phyloP scores from a whole-genome alignment of 148 eudicot species.

The Amaranthus palmeri region DNA sequence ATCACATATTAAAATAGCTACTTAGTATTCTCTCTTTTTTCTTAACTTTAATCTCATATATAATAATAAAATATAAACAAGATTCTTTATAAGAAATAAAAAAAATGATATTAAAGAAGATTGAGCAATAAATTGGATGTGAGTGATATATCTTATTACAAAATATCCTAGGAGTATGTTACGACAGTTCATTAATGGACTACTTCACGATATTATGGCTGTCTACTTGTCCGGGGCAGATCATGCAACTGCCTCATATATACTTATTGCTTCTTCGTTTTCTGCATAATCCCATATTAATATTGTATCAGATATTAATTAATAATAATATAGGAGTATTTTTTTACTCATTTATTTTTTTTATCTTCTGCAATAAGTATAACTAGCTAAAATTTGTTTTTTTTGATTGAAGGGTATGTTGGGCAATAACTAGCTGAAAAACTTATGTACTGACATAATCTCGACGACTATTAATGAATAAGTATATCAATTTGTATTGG shows the following conservation, averaged over 20 bases:
- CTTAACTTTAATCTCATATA: no score
- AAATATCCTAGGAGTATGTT: slow-evolving; percentile 15
- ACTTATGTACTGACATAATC: background rate
- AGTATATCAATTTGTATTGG: background rate
- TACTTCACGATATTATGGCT: background rate
- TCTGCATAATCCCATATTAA: background rate
- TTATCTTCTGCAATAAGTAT: no score
- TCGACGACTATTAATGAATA: background rate
- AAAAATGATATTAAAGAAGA: background rate
- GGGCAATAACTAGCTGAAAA: no score
- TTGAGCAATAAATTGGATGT: slow-evolving; percentile 5
- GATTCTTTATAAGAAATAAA: no score
- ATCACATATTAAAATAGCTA: no score
- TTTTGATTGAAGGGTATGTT: no score
- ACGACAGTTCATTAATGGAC: slow-evolving; percentile 7
- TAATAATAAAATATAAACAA: no score
- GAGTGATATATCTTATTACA: background rate
- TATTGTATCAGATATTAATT: background rate
- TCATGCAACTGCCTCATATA: background rate
- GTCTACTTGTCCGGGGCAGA: background rate
- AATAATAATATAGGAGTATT: no score
- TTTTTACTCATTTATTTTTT: no score
- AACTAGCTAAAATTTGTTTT: no score
- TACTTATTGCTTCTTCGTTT: slow-evolving; percentile 1
- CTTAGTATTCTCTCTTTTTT: no score